Evolutionary conservation across 805 yeast species (phyloP).

Genomic region (Ogataea nakhonphanomensis): DNA sequence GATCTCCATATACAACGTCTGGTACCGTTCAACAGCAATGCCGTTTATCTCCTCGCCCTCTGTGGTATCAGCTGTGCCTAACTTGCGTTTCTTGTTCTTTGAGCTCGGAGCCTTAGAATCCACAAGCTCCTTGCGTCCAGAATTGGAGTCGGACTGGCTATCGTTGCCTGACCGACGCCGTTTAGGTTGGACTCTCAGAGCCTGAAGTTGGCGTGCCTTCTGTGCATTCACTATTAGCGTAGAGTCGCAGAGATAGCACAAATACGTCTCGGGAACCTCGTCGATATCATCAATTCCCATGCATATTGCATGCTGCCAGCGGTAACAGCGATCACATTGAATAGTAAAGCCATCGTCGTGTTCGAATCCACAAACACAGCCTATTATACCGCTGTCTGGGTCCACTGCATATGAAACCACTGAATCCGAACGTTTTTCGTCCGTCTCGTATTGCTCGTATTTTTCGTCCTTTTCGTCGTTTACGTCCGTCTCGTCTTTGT

Average conservation of each 20-base stretch:
- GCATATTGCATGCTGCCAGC: conserved; percentile 96
- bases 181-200: conserved; percentile 35
- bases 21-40: conserved; percentile 43
- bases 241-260: conserved; percentile 72
- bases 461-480: background rate
- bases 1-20: conserved; percentile 48
- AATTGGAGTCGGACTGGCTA: conserved; percentile 2
- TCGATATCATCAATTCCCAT: conserved; percentile 70
- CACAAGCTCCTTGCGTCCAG: conserved; percentile 9
- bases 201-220: conserved; percentile 32
- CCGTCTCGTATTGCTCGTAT: conserved; percentile 3
- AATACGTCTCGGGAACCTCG: conserved; percentile 78
- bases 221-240: conserved; percentile 40
- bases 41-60: conserved; percentile 43
- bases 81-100: conserved; percentile 35
- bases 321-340: conserved; percentile 87
- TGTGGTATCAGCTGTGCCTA: conserved; percentile 16
- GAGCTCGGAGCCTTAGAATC: conserved; percentile 20
- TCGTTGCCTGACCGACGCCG: conserved; percentile 25
- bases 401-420: conserved; percentile 53
- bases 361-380: conserved; percentile 82
- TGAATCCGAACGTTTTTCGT: conserved; percentile 2
- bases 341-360: conserved; percentile 93
- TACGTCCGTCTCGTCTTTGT: background rate
- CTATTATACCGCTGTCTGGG: conserved; percentile 80